phyloP scores from a whole-genome alignment of 2,329 filamentous ascomycete genomes.

The Dactylellina haptotyla region DNA sequence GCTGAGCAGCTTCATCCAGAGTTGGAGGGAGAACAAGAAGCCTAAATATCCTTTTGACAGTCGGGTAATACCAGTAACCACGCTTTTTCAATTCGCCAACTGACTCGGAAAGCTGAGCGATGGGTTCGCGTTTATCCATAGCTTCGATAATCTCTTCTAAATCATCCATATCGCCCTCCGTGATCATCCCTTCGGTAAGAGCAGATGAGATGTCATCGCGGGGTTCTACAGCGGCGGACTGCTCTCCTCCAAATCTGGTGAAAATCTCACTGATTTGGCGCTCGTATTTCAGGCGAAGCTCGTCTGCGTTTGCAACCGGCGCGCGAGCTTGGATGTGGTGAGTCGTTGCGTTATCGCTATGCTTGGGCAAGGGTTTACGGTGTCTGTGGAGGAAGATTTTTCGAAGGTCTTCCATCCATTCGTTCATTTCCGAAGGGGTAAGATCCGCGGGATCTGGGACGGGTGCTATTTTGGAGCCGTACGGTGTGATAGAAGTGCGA shows the following conservation, averaged over 20 bases:
- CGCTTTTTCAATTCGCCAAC: not conserved
- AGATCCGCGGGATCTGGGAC: not conserved
- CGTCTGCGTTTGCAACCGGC: not conserved
- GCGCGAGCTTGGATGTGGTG: not conserved
- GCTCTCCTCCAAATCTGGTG: not conserved
- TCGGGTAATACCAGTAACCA: not conserved
- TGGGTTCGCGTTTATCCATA: not conserved
- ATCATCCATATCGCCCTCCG: not conserved
- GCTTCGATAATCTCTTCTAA: slow-evolving; percentile 1
- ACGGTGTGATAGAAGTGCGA: not conserved
- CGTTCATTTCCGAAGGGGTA: not conserved
- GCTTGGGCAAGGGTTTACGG: not conserved
- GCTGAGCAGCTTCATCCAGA: not conserved
- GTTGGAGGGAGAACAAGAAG: not conserved
- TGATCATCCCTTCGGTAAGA: not conserved
- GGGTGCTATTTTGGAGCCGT: not conserved
- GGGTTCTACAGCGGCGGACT: not conserved
- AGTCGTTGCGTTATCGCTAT: not conserved
- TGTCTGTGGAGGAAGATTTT: not conserved
- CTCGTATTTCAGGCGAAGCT: not conserved
- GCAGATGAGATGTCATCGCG: not conserved
- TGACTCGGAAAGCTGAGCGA: not conserved
- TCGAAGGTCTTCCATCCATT: not conserved
- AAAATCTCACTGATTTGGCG: not conserved
- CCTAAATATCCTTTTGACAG: not conserved